A percentile compares a stretch with the other conserved stretches of the same genome.
These are phyloP conservation scores for Buddleja alternifolia DNA, from an alignment of 257 asterid genomes.

Conservation along the genomic window DNA sequence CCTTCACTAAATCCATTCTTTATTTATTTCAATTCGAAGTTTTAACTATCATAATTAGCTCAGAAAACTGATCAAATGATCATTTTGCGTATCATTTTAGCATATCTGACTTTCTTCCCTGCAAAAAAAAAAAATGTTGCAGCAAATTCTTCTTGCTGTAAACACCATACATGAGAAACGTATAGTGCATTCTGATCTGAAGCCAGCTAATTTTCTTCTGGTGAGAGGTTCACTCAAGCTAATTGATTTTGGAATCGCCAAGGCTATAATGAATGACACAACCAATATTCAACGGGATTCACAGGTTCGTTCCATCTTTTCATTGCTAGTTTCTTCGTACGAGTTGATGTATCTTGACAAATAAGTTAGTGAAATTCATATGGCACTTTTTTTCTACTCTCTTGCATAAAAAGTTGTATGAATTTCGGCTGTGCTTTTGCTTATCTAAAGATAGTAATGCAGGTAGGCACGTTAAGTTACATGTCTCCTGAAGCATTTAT, in stretches of 20 bases:
- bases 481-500: constrained; percentile 99
- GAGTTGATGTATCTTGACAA: too few species aligned
- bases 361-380: too few species aligned
- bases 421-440: too few species aligned
- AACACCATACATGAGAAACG: constrained; percentile 97
- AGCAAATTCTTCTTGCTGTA: constrained; percentile 97
- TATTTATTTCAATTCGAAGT: constrained; percentile 24
- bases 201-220: constrained; percentile 99
- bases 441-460: too few species aligned
- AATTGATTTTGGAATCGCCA: constrained; percentile 98
- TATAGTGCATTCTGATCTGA: constrained; percentile 94
- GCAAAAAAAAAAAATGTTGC: constrained; percentile 32
- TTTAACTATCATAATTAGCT: constrained; percentile 20
- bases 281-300: constrained; percentile 98
- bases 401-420: too few species aligned
- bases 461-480: constrained; percentile 98
- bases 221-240: constrained; percentile 95
- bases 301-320: constrained; percentile 56
- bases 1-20: constrained; percentile 27
- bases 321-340: too few species aligned
- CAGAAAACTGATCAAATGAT: constrained; percentile 24
- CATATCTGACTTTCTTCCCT: constrained; percentile 27
- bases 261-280: constrained; percentile 96
- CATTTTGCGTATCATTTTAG: neutral
- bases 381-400: too few species aligned